Conservation (phyloP, 495 filamentous ascomycete species). For the Chlorociboria aeruginascens region DNA sequence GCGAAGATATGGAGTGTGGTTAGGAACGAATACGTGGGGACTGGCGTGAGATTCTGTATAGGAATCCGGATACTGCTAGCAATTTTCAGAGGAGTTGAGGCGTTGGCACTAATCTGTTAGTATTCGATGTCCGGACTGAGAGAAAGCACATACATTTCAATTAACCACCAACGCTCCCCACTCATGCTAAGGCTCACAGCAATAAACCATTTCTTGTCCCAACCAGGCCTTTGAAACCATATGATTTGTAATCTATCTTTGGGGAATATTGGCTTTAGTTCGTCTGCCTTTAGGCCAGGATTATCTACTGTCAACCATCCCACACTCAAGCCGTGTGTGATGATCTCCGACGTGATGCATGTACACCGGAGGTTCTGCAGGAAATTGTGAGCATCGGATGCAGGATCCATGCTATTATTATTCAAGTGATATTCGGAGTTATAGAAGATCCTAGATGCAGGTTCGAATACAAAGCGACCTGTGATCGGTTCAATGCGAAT, state of each 20-base stretch:
- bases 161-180: constrained; percentile 67
- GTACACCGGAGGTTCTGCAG: constrained; percentile 46
- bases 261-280: constrained; percentile 48
- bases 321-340: constrained; percentile 41
- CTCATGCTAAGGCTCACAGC: constrained; percentile 56
- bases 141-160: constrained; percentile 25
- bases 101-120: constrained; percentile 6
- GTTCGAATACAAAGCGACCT: constrained; percentile 42
- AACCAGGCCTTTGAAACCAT: constrained; percentile 52
- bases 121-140: not conserved
- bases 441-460: constrained; percentile 27
- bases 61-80: constrained; percentile 8
- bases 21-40: constrained; percentile 15
- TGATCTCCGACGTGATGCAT: constrained; percentile 50
- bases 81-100: constrained; percentile 2
- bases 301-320: constrained; percentile 47
- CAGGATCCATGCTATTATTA: constrained; percentile 32
- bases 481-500: constrained; percentile 56
- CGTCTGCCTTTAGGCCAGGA: constrained; percentile 41
- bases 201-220: constrained; percentile 55
- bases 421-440: constrained; percentile 42
- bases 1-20: constrained; percentile 14
- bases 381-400: constrained; percentile 37
- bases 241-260: constrained; percentile 43
- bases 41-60: constrained; percentile 8